Evolutionary conservation across 306 rosid species (phyloP), one percentile per base, ranked within the genome.

Genomic region (Cucurbita maxima): DNA sequence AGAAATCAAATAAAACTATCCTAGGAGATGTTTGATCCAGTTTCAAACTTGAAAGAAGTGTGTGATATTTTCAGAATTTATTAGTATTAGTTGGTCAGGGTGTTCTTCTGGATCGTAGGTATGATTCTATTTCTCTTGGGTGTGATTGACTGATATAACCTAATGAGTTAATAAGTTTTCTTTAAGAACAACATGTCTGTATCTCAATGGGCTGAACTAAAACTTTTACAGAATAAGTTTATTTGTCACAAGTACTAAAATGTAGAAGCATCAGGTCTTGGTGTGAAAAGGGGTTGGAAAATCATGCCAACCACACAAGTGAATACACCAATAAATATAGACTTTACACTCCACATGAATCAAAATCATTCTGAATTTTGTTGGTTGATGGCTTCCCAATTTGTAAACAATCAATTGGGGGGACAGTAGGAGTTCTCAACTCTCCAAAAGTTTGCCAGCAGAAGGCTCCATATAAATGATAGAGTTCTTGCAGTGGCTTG

Each of bases 381-480:
- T 90, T 94, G 73, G 77, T 84, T 0, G 98, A 25, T 20, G 98
- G 98, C 84, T 94, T 94, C 61, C 98, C 97, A 3, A 88, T 77
- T 80, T 86, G 92, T 45, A 94, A 79, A 75, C 98, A 94, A 51
- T 55, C 81, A 54, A 94, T 90, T 62, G 98, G 98, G 2, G 98
- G 98, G 44, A 86, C 69, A 4, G 96, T 90, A 1, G 97, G 92
- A 76, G 97, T 82, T 76, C 80, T 86, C 73, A 90, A 67, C 77
- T 94, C 94, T 67, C 97, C 98, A 14, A 84, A 94, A 69, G 98
- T 76, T 80, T 90, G 79, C 99, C 99, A 95, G 85, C 99, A 95
- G 82, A 88, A 95, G 73, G 99, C 91, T 36, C 84, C 83, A 64
- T 88, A 84, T 76, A 95, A 68, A 73, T 83, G 99, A 80, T 91